Evolutionary conservation across 345 rosid genomes (phyloP), one percentile per base, ranked within the genome.

Genomic region (Citrus maxima): DNA sequence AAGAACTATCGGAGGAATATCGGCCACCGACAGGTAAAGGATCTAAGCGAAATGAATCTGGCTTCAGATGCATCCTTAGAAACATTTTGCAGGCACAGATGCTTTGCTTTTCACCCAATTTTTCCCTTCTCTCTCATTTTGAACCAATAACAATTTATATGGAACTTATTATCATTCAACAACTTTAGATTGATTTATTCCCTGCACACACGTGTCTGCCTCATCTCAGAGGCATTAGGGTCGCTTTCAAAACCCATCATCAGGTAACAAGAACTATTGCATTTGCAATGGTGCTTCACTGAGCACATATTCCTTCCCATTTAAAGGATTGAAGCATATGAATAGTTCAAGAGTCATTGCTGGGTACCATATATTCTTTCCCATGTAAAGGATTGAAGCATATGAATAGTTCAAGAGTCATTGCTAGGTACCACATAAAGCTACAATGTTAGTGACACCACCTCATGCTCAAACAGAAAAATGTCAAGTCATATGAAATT

Each of bases 1-100:
- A 96, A 96, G 85, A 91, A 93, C 78, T 96, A 96, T 80, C 87
- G 97, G 78, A 93, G 99, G 85, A 96, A 93, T 80, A 96, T 93
- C 49, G 99, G 99, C 63, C 99, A 96, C 73, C 84, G 99, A 27
- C 99, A 96, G 99, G 99, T 96, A 87, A 87, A 46, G 18, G 1
- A 4, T 46, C 16, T 46, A 46, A 46, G 18, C 51, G 18, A 46
- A 46, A 42, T 38, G 7, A 24, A 24, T 27, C 5, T 28, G 58
- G 10, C 54, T 2, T 42, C 51, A 1, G 22, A 27, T 55, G 58
- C 40, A 21, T 7, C 14, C 19, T 18, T 62, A 13, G 16, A 27
- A 60, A 74, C 68, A 42, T 14, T 28, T 35, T 58, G 19, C 22
- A 2, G 55, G 34, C 54, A 35, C 4, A 8, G 5, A 58, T 4